A percentile compares a stretch with the other conserved stretches of the same genome.
phyloP scores from a whole-genome alignment of 345 rosid genomes.

The Schrenkiella parvula region DNA sequence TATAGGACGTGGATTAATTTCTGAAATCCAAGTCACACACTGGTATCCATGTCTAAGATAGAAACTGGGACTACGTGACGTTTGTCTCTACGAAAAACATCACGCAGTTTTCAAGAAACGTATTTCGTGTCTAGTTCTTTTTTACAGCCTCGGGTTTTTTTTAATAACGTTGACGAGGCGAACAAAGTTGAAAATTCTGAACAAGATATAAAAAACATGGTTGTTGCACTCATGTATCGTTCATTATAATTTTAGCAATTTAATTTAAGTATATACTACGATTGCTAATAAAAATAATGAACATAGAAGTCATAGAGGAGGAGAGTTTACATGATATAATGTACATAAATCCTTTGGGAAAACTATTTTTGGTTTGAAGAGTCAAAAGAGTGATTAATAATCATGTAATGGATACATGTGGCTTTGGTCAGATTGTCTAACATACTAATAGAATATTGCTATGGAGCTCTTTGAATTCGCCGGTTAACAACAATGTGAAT shows the following conservation, averaged over 20 bases:
- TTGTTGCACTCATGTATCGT: background rate
- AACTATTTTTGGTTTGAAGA: background rate
- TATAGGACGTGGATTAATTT: constrained; percentile 16
- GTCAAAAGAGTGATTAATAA: background rate
- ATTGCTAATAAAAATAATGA: background rate
- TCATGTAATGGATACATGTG: background rate
- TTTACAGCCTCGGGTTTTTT: background rate
- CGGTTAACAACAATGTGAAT: constrained; percentile 17
- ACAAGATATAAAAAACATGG: background rate
- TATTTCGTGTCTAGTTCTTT: background rate
- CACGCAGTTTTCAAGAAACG: background rate
- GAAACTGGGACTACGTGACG: background rate
- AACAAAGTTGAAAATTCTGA: background rate
- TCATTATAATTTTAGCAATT: background rate
- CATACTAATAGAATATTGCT: background rate
- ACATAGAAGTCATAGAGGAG: background rate
- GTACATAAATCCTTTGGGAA: background rate
- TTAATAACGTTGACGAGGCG: background rate
- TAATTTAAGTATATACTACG: background rate
- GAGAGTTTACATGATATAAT: background rate
- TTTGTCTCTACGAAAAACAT: background rate
- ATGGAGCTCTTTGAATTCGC: background rate
- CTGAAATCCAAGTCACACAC: constrained; percentile 16
- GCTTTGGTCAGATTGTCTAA: background rate
- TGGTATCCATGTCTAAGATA: background rate